Conservation (phyloP, 2,329 filamentous ascomycete species). For the Trichoderma breve region DNA sequence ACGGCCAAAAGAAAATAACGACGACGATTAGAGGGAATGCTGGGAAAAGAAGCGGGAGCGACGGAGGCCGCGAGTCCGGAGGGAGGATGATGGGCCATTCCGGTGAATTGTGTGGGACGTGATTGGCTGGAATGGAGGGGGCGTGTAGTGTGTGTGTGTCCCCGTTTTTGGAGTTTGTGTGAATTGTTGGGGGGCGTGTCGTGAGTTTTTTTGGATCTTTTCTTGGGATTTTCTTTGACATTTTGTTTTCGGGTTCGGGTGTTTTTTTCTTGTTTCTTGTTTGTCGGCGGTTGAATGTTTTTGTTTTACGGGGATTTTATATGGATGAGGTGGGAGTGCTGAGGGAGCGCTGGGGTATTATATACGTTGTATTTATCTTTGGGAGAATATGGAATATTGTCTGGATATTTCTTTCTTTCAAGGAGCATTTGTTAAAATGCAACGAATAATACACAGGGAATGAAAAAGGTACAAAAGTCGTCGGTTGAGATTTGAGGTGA, state of each 20-base stretch:
- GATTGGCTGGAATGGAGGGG: conserved; percentile 5
- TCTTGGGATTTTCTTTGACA: neutral
- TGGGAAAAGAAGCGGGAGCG: neutral
- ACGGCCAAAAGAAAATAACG: neutral
- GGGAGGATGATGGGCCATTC: neutral
- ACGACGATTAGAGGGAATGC: too few species aligned
- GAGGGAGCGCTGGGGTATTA: rapidly evolving
- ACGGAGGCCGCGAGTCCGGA: conserved; percentile 1
- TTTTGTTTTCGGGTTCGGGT: neutral
- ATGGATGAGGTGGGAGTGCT: neutral
- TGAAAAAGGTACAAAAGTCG: neutral
- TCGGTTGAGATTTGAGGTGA: neutral
- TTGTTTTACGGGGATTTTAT: neutral
- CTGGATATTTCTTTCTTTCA: neutral
- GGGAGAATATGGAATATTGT: neutral
- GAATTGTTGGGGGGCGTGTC: conserved; percentile 4
- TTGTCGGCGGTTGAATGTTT: neutral
- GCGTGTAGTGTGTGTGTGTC: neutral
- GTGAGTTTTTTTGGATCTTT: neutral
- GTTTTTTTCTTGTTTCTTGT: neutral
- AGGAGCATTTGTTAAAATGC: neutral
- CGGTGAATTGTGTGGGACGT: neutral
- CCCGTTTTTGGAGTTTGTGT: neutral
- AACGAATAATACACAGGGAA: neutral
- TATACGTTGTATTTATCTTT: neutral